Percentiles rank a stretch among this genome's conserved stretches.
Evolutionary conservation across 306 rosid species (phyloP).

Genomic region (Quercus aquifolioides): DNA sequence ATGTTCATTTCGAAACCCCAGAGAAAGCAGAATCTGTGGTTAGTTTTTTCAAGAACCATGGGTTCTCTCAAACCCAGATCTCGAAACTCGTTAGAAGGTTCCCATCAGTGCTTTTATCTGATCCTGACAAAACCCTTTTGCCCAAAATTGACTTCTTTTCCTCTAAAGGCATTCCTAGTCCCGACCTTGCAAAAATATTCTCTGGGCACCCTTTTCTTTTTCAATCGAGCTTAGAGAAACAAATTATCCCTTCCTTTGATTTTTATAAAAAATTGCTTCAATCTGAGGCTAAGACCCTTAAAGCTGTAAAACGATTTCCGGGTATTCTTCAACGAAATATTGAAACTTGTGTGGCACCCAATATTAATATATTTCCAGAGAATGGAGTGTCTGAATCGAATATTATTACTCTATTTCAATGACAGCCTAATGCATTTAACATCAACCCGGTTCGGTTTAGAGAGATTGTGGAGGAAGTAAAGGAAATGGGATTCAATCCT

Average conservation of each 20-base stretch:
- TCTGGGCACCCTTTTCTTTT: constrained; percentile 10
- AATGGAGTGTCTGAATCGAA: constrained; percentile 8
- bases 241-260: constrained; percentile 13
- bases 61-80: constrained; percentile 23
- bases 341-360: not conserved
- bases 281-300: too few species aligned
- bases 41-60: constrained; percentile 7
- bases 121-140: constrained; percentile 10
- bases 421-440: not conserved
- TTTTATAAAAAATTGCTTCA: too few species aligned
- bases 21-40: constrained; percentile 28
- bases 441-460: not conserved
- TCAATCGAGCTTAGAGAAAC: constrained; percentile 12
- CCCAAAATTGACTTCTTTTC: constrained; percentile 38
- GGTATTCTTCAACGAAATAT: not conserved
- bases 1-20: constrained; percentile 12
- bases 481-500: constrained; percentile 37
- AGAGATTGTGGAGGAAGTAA: constrained; percentile 19
- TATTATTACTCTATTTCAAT: not conserved
- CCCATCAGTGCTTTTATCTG: not conserved
- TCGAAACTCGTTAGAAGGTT: not conserved
- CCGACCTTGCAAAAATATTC: constrained; percentile 18
- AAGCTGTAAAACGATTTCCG: too few species aligned
- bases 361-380: not conserved
- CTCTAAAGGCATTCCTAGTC: constrained; percentile 30